phyloP scores from a whole-genome alignment of 2,329 filamentous ascomycete species.

The Phyllosticta ampelicida region DNA sequence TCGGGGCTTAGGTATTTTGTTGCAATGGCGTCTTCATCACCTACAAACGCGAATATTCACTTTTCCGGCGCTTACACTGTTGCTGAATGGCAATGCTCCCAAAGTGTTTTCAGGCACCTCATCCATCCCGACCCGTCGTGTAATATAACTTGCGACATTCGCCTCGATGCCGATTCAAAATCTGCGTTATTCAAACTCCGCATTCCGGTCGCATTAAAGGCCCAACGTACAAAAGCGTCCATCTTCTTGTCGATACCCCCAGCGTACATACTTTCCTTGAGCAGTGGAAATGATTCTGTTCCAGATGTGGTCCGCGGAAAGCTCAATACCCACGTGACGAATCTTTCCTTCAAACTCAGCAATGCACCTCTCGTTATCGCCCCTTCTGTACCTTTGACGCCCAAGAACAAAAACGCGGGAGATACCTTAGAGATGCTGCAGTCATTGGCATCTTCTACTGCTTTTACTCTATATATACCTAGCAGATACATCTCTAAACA shows the following conservation, averaged over 20 bases:
- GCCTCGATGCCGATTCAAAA: background rate
- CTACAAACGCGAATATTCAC: background rate
- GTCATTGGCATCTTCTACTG: background rate
- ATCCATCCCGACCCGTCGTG: background rate
- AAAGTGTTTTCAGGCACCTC: background rate
- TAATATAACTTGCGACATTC: background rate
- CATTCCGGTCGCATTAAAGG: background rate
- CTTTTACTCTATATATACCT: background rate
- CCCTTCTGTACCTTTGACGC: background rate
- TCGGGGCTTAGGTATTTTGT: background rate
- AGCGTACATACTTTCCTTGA: background rate
- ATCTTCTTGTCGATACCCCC: background rate
- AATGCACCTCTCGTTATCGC: background rate
- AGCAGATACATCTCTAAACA: background rate
- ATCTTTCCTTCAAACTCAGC: background rate
- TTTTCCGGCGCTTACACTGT: background rate
- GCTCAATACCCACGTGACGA: background rate
- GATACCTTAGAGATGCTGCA: background rate
- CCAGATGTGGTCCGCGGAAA: background rate
- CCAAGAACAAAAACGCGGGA: background rate
- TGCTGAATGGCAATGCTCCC: background rate
- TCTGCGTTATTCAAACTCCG: background rate
- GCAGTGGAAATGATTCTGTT: background rate
- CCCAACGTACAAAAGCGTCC: background rate
- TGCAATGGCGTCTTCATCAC: background rate